Base-by-base conservation (phyloP, 768 basidiomycete species). In the Tephrocybe sp. region DNA sequence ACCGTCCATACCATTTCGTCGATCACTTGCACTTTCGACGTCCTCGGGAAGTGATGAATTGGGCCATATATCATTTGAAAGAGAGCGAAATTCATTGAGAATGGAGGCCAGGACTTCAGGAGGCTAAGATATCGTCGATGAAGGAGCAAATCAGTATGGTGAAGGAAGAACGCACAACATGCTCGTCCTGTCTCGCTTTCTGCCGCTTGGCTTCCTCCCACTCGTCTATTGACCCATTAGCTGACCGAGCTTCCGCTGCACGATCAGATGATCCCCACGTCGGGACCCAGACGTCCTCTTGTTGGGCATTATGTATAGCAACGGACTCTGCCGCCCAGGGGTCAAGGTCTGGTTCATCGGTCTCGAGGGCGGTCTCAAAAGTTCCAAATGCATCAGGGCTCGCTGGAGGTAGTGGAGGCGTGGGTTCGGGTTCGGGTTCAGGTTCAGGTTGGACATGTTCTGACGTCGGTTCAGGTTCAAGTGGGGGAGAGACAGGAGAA, bases 91-190 rank as follows among this genome's bases (percentile, higher is more conserved):
- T 53, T 81, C 76, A 1, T 62, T 61, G 22, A 89, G 62, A 19
- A 91, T 76, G 3, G 72, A 69, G 7, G 77, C 72, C 39, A 91
- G 64, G n/a, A 83, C 55, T 61, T 87, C 82, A 42, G 87, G 85
- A 26, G 87, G 86, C 89, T 91, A 15, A 46, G 32, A 27, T 37
- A 53, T 34, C 15, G 59, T 60, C 44, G 55, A 50, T 54, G 28
- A 49, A 59, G 45, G 60, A 49, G 37, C 37, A 52, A 51, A n/a
- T n/a, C 36, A 58, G 52, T 47, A 25, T 19, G 51, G 32, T n/a
- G 47, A 50, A 44, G 31, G 43, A 60, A 27, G 54, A 31, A 73
- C 87, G 68, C 68, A 89, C 89, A 62, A 89, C 82, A 61, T 78
- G 73, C 36, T 74, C 74, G 61, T 89, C 80, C 58, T 79, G 73